phyloP scores from a whole-genome alignment of 1,139 yeast species.

The Torulaspora globosa region DNA sequence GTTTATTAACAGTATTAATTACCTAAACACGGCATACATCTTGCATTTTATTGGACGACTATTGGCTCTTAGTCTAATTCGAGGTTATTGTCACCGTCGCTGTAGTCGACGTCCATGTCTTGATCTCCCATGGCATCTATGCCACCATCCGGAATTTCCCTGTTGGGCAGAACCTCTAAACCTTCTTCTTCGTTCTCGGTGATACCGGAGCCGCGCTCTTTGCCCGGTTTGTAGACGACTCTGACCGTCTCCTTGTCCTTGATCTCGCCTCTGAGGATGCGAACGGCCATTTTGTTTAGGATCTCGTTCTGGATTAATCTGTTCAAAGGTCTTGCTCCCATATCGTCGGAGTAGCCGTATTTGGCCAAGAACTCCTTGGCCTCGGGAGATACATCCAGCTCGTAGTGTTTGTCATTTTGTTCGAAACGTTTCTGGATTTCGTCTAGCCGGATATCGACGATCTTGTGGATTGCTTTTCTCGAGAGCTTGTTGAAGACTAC shows the following conservation, averaged over 20 bases:
- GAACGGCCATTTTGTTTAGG: conserved; percentile 82
- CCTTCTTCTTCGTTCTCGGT: conserved; percentile 57
- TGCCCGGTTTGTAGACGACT: conserved; percentile 54
- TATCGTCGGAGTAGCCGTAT: conserved; percentile 85
- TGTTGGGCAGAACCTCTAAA: conserved; percentile 80
- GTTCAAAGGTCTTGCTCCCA: conserved; percentile 98
- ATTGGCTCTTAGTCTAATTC: conserved; percentile 1
- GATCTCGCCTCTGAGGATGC: conserved; percentile 80
- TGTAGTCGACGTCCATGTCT: conserved; percentile 46
- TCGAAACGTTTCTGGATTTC: conserved; percentile 86
- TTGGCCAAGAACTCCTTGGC: conserved; percentile 78
- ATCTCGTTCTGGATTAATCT: conserved; percentile 86
- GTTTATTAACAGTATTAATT: no score
- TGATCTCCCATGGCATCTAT: conserved; percentile 49
- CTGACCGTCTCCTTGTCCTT: conserved; percentile 79
- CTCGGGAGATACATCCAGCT: conserved; percentile 61
- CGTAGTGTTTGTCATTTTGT: conserved; percentile 72
- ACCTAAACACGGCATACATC: no score
- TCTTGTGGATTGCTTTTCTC: conserved; percentile 85
- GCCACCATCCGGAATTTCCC: conserved; percentile 50
- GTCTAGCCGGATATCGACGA: conserved; percentile 73
- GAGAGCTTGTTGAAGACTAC: conserved; percentile 90
- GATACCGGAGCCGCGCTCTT: conserved; percentile 71
- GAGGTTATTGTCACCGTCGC: conserved; percentile 30
- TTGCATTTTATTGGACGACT: no score